Base-by-base conservation (phyloP, 2,329 filamentous ascomycete genomes). In the Fusarium tjaetaba region DNA sequence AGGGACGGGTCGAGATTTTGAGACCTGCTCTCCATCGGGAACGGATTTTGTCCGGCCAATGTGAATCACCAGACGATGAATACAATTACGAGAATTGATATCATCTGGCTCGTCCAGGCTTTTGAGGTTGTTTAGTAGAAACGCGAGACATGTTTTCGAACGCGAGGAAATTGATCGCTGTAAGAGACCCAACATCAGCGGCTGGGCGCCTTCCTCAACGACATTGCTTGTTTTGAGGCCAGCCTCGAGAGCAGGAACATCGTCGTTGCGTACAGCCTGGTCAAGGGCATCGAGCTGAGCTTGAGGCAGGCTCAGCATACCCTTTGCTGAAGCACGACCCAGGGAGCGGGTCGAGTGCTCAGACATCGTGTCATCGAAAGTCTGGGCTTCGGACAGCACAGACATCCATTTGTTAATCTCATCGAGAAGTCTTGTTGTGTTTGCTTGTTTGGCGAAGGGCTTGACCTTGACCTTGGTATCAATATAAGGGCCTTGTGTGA, bases 391-490 rank as follows among this genome's bases (percentile, higher is more conserved):
- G 22, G 91, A 92, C 24, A 98, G 85, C 5, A 91, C 88, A 1
- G 94, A 95, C 24, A 99, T 88, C 95, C 96, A 98, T 74, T 95
- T 93, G 82, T 98, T 98, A 80, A 98, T 94, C 76, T 89, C 87
- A 68, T 82, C 80, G 52, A 90, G 84, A 45, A 88, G 79, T 38
- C 86, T 82, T 4, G 82, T 81, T 28, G 86, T 85, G 57, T 84
- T 85, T 34, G 82, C 85, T 72, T 90, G 96, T 71, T 94, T 95
- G 24, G 96, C 94, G 82, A 99, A 99, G 1, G 94, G 90, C 74
- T 92, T 92, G 4, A 94, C 92, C 75, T 97, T 94, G 65, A 99
- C 96, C 84, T 97, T 97, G 52, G 94, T 94, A 45, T 93, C 91
- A 68, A 99, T 88, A 79, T 98, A 99, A 65, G 91, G 90, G 80